phyloP scores from a whole-genome alignment of 805 yeast genomes.

The Candida dendrica region DNA sequence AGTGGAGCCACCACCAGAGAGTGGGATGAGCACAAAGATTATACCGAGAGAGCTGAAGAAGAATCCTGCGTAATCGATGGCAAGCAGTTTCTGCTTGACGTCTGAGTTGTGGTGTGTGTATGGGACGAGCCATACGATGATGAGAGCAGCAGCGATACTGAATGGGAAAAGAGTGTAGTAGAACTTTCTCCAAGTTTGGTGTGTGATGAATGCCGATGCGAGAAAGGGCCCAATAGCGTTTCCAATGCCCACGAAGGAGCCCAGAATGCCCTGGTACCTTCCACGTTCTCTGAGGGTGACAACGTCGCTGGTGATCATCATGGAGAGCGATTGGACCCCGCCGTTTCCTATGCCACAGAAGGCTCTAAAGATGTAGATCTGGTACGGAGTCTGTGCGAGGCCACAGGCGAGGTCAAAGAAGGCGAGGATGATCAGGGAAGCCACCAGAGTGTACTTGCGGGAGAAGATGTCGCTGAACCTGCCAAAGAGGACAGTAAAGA shows the following conservation, averaged over 20 bases:
- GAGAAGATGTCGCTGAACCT: conserved; percentile 51
- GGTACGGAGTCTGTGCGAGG: conserved; percentile 39
- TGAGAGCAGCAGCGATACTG: conserved; percentile 15
- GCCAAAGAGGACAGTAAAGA: conserved; percentile 46
- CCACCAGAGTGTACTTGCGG: conserved; percentile 36
- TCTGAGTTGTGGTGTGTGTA: conserved; percentile 8
- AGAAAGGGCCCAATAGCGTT: conserved; percentile 36
- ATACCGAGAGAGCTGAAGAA: conserved; percentile 37
- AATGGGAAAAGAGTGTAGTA: conserved; percentile 32
- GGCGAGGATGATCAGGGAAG: conserved; percentile 31
- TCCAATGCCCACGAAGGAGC: conserved; percentile 43
- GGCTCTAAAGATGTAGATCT: conserved; percentile 45
- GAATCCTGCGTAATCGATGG: conserved; percentile 46
- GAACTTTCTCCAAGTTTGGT: conserved; percentile 32
- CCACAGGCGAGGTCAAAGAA: conserved; percentile 44
- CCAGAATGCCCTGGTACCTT: conserved; percentile 48
- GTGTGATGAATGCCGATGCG: conserved; percentile 31
- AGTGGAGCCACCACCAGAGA: conserved; percentile 52
- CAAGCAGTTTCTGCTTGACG: conserved; percentile 29
- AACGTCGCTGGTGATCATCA: conserved; percentile 48
- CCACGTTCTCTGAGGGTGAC: conserved; percentile 49
- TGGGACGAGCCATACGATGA: conserved; percentile 24
- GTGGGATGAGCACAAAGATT: conserved; percentile 40
- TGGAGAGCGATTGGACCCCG: conserved; percentile 41
- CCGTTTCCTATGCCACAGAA: conserved; percentile 52